Evolutionary conservation across 495 filamentous ascomycete species (phyloP).

Genomic region (Neurospora tetraspora): DNA sequence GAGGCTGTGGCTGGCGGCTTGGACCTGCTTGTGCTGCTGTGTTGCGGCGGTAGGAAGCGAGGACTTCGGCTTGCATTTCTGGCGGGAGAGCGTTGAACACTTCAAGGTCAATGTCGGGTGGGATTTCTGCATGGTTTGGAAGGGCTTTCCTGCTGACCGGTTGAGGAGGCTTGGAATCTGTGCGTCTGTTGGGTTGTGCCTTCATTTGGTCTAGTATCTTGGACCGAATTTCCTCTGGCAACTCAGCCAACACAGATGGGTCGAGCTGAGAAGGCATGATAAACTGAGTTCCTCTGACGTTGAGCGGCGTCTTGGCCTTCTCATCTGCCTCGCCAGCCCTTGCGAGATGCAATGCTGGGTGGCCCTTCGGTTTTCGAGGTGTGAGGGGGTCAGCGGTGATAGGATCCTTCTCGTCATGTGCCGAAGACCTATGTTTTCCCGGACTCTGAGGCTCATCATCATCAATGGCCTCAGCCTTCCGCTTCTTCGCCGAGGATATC

Average conservation of each 20-base stretch:
- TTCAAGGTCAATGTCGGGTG: slow-evolving; percentile 56
- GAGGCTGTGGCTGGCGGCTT: slow-evolving; percentile 11
- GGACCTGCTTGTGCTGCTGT: background rate
- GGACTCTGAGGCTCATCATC: slow-evolving; percentile 14
- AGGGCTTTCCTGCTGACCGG: background rate
- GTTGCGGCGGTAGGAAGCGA: slow-evolving; percentile 49
- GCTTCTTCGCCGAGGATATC: slow-evolving; percentile 17
- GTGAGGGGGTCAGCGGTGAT: slow-evolving; percentile 43
- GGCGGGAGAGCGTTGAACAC: slow-evolving; percentile 69
- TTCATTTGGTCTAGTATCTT: slow-evolving; percentile 44
- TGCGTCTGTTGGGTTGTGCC: slow-evolving; percentile 10
- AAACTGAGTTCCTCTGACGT: slow-evolving; percentile 78
- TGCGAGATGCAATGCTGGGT: slow-evolving; percentile 46
- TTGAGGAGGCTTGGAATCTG: slow-evolving; percentile 1
- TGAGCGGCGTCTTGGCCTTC: slow-evolving; percentile 55
- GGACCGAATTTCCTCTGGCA: slow-evolving; percentile 68
- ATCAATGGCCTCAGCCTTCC: slow-evolving; percentile 11
- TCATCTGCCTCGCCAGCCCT: slow-evolving; percentile 45
- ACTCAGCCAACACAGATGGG: slow-evolving; percentile 60
- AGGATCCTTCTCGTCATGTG: slow-evolving; percentile 32
- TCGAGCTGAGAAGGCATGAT: slow-evolving; percentile 75
- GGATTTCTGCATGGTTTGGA: slow-evolving; percentile 14
- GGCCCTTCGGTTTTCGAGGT: slow-evolving; percentile 51
- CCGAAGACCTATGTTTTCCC: slow-evolving; percentile 2
- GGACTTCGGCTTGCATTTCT: slow-evolving; percentile 71